phyloP scores from a whole-genome alignment of 2,329 filamentous ascomycete species.

The Aspergillus terreus region DNA sequence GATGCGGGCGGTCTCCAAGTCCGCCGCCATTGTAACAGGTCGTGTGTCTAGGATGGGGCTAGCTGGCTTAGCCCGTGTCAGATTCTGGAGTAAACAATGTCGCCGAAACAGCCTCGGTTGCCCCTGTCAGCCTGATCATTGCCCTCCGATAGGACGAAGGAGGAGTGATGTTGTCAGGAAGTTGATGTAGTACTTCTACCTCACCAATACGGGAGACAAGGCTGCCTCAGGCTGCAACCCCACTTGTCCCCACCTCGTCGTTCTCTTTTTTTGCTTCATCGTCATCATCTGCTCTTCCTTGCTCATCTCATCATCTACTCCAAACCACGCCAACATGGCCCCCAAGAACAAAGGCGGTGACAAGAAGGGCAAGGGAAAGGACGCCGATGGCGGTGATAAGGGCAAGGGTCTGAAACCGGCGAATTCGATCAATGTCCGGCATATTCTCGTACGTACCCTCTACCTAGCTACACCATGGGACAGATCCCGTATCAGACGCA shows the following conservation, averaged over 20 bases:
- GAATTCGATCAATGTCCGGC: slow-evolving; percentile 61
- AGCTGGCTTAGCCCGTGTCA: too few species aligned
- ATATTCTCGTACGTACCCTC: slow-evolving; percentile 52
- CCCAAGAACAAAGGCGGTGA: slow-evolving; percentile 39
- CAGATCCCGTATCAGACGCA: not conserved
- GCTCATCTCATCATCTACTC: not conserved
- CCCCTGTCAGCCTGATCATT: not conserved
- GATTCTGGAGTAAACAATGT: too few species aligned
- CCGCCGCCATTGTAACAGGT: slow-evolving; percentile 8
- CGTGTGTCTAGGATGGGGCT: not conserved
- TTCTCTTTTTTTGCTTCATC: not conserved
- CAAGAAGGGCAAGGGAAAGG: slow-evolving; percentile 42
- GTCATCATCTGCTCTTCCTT: not conserved
- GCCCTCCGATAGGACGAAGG: too few species aligned
- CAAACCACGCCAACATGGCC: slow-evolving; percentile 28
- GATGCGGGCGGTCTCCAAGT: slow-evolving; percentile 31
- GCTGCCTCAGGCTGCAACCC: not conserved
- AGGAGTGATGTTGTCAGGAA: too few species aligned
- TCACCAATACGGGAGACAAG: not conserved
- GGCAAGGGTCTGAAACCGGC: slow-evolving; percentile 52
- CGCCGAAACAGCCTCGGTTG: not conserved
- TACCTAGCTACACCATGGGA: not conserved
- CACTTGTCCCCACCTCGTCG: not conserved
- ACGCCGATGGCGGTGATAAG: slow-evolving; percentile 25
- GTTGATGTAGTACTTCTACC: too few species aligned